Evolutionary conservation across 257 asterid species (phyloP), one percentile per base, ranked within the genome.

Genomic region (Petunia axillaris): DNA sequence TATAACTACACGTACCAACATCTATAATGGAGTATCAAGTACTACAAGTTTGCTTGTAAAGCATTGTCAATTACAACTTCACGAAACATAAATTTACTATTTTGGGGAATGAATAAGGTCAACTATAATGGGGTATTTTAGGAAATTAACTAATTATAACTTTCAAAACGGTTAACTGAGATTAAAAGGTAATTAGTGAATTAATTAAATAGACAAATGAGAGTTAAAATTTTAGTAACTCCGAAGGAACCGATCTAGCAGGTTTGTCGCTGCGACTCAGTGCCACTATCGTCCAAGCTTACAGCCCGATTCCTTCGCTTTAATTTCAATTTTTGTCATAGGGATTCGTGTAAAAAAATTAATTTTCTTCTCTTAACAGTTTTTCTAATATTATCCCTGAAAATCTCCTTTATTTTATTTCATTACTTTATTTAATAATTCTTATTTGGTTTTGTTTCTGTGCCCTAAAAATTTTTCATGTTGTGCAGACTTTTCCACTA

Each of bases 231-330:
- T 82, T 25, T 25, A 25, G 25, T 25, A 83, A 78, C 68, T 83
- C 82, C 78, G n/a, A 77, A 66, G 81, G 84, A 84, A 82, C 79
- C 86, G 91, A 89, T 87, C 88, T 67, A 84, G 91, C 92, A 85
- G 87, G 86, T 84, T 89, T 89, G 83, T 78, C 88, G 91, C 90
- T 83, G 89, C 74, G 80, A 68, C 88, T 87, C 75, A n/a, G 88
- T 85, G 90, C 88, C 50, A 85, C 85, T 84, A 89, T 81, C 74
- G 87, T 87, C 89, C 93, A 89, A 86, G 80, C 76, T 63, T 74
- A 81, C 90, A 83, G 84, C 81, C 80, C 84, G 84, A 85, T 82
- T 87, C 82, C 84, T 80, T 63, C 64, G 68, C 83, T 80, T 81
- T 57, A 46, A 44, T 70, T 14, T 53, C 14, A 50, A 25, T 25